phyloP scores from a whole-genome alignment of 441 rosid species.

The Corymbia calophylla region DNA sequence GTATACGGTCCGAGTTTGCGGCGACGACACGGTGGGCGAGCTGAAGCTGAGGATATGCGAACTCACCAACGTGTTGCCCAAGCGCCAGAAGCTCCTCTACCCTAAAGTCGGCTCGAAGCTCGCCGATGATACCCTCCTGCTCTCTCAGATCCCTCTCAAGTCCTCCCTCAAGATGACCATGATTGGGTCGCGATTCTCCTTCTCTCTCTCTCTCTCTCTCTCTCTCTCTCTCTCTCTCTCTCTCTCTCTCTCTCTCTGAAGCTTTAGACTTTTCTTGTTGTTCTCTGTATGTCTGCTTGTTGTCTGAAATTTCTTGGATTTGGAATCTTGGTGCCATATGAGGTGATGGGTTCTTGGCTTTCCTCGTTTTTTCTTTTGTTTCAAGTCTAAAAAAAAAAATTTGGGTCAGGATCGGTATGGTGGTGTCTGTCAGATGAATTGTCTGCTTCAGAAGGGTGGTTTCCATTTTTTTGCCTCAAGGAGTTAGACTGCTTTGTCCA shows the following conservation, averaged over 20 bases:
- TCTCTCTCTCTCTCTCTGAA: neutral
- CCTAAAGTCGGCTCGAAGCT: slow-evolving; percentile 84
- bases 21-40: slow-evolving; percentile 84
- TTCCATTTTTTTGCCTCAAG: neutral
- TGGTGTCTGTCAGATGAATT: neutral
- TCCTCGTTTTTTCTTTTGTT: neutral
- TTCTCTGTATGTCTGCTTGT: neutral
- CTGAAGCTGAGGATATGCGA: slow-evolving; percentile 88
- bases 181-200: slow-evolving; percentile 57
- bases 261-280: neutral
- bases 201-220: neutral
- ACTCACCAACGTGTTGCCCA: slow-evolving; percentile 76
- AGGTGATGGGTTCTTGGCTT: neutral
- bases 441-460: neutral
- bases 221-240: neutral
- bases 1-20: slow-evolving; percentile 75
- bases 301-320: neutral
- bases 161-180: slow-evolving; percentile 90
- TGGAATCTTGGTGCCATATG: neutral
- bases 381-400: neutral
- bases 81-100: slow-evolving; percentile 91
- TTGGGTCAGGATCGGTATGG: neutral
- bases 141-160: slow-evolving; percentile 74
- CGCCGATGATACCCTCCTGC: slow-evolving; percentile 65
- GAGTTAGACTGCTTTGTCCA: neutral